Percentiles rank a stretch among this genome's conserved stretches.
These are phyloP conservation scores for Guyanaporus albipodus DNA, from an alignment of 768 basidiomycete genomes.

Conservation along the genomic window DNA sequence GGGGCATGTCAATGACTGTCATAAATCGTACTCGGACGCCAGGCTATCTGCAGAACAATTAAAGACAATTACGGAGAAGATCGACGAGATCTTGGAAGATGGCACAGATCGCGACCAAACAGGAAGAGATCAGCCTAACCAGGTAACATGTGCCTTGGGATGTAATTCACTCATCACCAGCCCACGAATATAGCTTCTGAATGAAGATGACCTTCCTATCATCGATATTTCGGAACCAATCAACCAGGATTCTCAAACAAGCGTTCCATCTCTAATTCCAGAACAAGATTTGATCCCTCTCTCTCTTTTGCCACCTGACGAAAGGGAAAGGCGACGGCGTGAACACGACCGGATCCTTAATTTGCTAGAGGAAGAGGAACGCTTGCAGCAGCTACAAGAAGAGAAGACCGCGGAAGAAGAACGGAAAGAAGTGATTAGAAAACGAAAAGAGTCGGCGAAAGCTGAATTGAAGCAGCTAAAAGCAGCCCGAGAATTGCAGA, in stretches of 20 bases:
- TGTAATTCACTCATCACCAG: conserved; percentile 21
- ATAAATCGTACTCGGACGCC: conserved; percentile 4
- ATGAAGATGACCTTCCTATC: conserved; percentile 78
- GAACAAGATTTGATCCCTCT: conserved; percentile 48
- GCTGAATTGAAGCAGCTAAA: conserved; percentile 38
- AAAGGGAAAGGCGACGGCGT: conserved; percentile 48
- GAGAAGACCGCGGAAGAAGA: conserved; percentile 39
- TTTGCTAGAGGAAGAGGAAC: conserved; percentile 68
- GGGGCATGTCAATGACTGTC: conserved; percentile 17
- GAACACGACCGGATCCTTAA: conserved; percentile 66
- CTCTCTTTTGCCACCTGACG: conserved; percentile 41
- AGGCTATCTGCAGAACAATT: conserved; percentile 47
- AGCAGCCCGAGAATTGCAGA: conserved; percentile 52
- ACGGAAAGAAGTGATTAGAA: conserved; percentile 45
- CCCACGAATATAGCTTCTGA: conserved; percentile 47
- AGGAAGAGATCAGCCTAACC: conserved; percentile 52
- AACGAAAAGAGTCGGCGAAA: conserved; percentile 46
- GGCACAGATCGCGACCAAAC: conserved; percentile 38
- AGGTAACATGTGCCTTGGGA: conserved; percentile 46
- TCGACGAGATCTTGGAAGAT: conserved; percentile 48
- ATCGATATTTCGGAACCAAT: conserved; percentile 70
- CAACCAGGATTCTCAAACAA: conserved; percentile 18
- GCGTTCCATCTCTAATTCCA: conserved; percentile 21
- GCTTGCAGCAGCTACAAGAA: conserved; percentile 39
- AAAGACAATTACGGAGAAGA: conserved; percentile 52